Percentiles rank a stretch among this genome's conserved stretches.
These are phyloP conservation scores for Aureobasidium melanogenum DNA, from an alignment of 2,329 filamentous ascomycete genomes.

Conservation along the genomic window DNA sequence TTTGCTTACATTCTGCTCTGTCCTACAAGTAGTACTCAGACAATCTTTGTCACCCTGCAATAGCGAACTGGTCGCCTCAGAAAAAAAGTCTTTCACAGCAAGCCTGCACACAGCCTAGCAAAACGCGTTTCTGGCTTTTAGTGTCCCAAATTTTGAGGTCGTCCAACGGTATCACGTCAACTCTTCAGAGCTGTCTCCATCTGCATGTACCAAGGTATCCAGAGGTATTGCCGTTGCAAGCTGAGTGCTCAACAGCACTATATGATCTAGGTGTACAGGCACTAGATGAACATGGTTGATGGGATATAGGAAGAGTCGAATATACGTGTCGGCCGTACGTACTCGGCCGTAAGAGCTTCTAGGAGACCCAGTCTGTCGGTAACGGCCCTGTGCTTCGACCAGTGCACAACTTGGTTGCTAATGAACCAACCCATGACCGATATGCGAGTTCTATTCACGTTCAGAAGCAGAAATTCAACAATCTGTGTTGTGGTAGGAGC, in stretches of 20 bases:
- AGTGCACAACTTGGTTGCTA: neutral
- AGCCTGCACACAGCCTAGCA: neutral
- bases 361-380: neutral
- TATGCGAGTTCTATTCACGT: neutral
- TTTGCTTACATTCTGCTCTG: neutral
- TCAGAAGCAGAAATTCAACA: too few species aligned
- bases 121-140: conserved; percentile 6
- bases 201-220: neutral
- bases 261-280: neutral
- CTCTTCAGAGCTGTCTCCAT: too few species aligned
- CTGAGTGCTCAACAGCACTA: too few species aligned
- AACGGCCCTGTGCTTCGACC: neutral
- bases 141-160: conserved; percentile 2
- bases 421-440: neutral
- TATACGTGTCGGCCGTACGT: neutral
- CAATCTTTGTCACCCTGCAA: neutral
- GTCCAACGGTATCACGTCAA: neutral
- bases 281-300: neutral
- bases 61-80: neutral
- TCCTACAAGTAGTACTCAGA: too few species aligned
- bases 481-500: too few species aligned
- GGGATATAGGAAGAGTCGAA: neutral
- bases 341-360: neutral
- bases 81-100: neutral
- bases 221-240: too few species aligned